Evolutionary conservation across 2,329 filamentous ascomycete species (phyloP), one percentile per base, ranked within the genome.

Genomic region (Corynespora cassiicola): DNA sequence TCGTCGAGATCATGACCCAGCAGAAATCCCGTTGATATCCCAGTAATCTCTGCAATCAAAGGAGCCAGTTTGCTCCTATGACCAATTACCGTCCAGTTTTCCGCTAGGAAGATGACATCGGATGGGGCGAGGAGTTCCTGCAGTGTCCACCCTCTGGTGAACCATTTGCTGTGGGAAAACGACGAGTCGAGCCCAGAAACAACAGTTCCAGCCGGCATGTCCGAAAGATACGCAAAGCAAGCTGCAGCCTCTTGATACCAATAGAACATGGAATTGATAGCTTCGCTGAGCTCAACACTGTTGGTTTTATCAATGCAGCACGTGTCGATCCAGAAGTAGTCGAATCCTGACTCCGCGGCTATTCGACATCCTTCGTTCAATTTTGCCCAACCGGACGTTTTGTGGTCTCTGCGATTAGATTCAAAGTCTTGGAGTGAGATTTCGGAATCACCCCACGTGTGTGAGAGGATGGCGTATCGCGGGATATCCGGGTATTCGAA

Each of bases 391-490:
- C 41, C 31, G 16, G 31, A 22, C 17, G 29, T 45, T n/a, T 6
- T 21, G 19, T 30, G 31, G 31, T 40, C 30, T 11, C 10, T 16
- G 10, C 26, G 19, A 10, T 33, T 23, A n/a, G n/a, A n/a, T 5
- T 16, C 25, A 7, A 39, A 28, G 21, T 45, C 41, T 17, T 33
- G 20, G 16, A 27, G 36, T 5, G 14, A 27, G 10, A 45, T 38
- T 16, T 45, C 42, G 12, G 30, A 32, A 5, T 42, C 31, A 7
- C 20, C 42, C 42, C 42, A 45, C 6, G 36, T 45, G 12, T 45
- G 42, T 2, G 42, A 45, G 8, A 45, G 25, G 11, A 45, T 42
- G 7, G 38, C 42, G 20, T 45, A 45, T 34, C 38, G 7, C 5
- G 42, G 42, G 11, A 42, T 38, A n/a, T n/a, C n/a, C n/a, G n/a